Evolutionary conservation across 1,284 basidiomycete genomes (phyloP).

Genomic region (Leccinum holopus): DNA sequence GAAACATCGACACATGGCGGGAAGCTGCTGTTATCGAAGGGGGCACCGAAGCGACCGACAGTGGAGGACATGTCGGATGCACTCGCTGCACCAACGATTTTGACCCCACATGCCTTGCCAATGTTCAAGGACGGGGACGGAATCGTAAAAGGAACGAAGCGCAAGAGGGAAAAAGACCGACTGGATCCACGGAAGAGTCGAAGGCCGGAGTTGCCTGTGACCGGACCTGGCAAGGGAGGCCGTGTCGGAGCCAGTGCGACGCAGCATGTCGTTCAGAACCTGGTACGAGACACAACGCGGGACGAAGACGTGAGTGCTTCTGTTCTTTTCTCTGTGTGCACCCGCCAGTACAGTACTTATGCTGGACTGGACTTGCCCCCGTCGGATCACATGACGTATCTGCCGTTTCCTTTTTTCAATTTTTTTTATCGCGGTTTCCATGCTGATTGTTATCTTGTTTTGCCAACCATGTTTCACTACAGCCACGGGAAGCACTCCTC

Average conservation of each 20-base stretch:
- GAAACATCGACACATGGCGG: constrained; percentile 87
- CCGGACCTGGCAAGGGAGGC: constrained; percentile 89
- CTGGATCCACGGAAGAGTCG: constrained; percentile 86
- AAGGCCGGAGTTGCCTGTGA: constrained; percentile 88
- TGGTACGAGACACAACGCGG: constrained; percentile 84
- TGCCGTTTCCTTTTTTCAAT: constrained; percentile 9
- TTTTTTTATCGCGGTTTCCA: constrained; percentile 6
- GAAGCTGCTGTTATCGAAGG: constrained; percentile 80
- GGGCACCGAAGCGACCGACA: constrained; percentile 68
- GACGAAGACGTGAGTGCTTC: constrained; percentile 85
- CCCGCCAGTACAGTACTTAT: neutral
- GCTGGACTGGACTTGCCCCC: constrained; percentile 3
- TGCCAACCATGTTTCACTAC: constrained; percentile 25
- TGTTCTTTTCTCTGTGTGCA: constrained; percentile 3
- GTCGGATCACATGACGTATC: constrained; percentile 15
- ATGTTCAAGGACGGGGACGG: constrained; percentile 85
- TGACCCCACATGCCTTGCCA: constrained; percentile 86
- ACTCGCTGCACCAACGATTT: constrained; percentile 77
- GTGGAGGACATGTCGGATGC: constrained; percentile 85
- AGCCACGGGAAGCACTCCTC: constrained; percentile 96
- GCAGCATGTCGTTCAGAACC: constrained; percentile 90
- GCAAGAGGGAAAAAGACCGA: constrained; percentile 86
- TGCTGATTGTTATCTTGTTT: constrained; percentile 19
- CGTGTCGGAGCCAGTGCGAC: constrained; percentile 94
- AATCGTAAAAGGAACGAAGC: constrained; percentile 69